Base-by-base conservation (phyloP, 2,329 filamentous ascomycete genomes). In the Neonectria sp. region DNA sequence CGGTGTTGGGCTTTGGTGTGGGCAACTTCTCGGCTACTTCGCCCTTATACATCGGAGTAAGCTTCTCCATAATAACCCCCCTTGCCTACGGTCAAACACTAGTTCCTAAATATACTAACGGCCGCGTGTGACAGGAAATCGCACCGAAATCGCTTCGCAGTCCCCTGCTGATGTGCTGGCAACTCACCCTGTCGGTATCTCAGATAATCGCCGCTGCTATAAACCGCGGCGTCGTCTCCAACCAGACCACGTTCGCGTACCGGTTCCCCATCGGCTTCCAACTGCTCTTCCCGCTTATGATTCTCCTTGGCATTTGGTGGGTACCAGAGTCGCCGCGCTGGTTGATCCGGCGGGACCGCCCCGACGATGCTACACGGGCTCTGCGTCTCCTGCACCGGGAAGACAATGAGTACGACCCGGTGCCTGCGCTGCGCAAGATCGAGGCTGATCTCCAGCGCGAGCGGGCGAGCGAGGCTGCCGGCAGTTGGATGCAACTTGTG, bases 331-430 rank as follows among this genome's bases (percentile, higher is more conserved):
- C 76, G 1, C 76, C 76, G 1, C 72, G 75, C 2, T 78, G 76
- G 76, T 55, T 77, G 2, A 69, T 86, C 21, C 78, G 82, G 31
- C 77, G 82, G 76, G 81, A 80, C 51, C 76, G 80, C 4, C 61
- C 72, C n/a, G 79, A 84, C 2, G 81, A 84, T 15, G 75, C 76
- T 77, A 80, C 17, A 73, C 78, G 75, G 5, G 78, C 84, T 11
- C 73, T 86, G 37, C 78, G 80, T 31, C 75, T 79, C 1, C 77
- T 88, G 17, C 84, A 87, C 70, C 77, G 78, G 24, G 80, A 78
- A 5, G 77, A 80, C 6, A 76, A 77, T 37, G 80, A 82, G 52
- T 79, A 78, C 4, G 75, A 85, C 31, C 77, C 84, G 12, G 68
- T 73, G 13, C 71, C 78, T 13, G 81, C 81, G 24, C 71, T 77